Percentiles rank a stretch among this genome's conserved stretches.
phyloP scores from a whole-genome alignment of 371 early-diverging fungal species.

The Batkoa obscura region DNA sequence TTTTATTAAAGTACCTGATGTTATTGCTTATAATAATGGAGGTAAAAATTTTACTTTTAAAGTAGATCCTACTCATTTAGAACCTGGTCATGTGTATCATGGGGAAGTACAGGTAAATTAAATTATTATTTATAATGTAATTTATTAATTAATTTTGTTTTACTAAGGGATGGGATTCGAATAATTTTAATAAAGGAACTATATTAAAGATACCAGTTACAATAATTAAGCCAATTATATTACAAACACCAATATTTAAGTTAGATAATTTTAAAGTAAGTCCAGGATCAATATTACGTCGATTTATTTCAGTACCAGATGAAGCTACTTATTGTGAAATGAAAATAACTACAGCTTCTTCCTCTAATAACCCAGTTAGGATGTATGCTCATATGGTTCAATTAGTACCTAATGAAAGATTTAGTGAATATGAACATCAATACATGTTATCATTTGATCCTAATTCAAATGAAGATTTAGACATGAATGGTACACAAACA shows the following conservation, averaged over 20 bases:
- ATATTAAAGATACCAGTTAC: constrained; percentile 77
- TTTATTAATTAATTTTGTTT: too few species aligned
- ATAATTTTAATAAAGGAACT: constrained; percentile 47
- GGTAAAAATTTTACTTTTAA: constrained; percentile 45
- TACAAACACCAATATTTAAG: constrained; percentile 21
- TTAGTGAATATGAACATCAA: constrained; percentile 31
- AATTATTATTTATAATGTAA: too few species aligned
- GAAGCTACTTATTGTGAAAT: constrained; percentile 51
- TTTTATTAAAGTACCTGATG: constrained; percentile 70
- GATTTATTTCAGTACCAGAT: constrained; percentile 59
- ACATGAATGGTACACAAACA: constrained; percentile 33
- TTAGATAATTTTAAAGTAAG: constrained; percentile 40
- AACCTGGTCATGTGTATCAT: constrained; percentile 52
- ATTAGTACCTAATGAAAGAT: constrained; percentile 48
- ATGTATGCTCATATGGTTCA: constrained; percentile 50
- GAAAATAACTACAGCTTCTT: constrained; percentile 11
- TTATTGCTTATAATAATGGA: constrained; percentile 39
- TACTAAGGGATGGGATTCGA: constrained; percentile 64
- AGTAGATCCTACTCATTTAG: constrained; percentile 64
- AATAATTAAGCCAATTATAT: constrained; percentile 57
- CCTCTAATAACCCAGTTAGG: constrained; percentile 24
- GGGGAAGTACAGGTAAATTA: constrained; percentile 62
- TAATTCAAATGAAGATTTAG: background rate
- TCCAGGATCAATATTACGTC: constrained; percentile 60
- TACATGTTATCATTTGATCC: constrained; percentile 22